Percentiles rank a stretch among this genome's conserved stretches.
Conservation (phyloP, 2,329 filamentous ascomycete species). For the Phaeosphaeriaceae sp. region DNA sequence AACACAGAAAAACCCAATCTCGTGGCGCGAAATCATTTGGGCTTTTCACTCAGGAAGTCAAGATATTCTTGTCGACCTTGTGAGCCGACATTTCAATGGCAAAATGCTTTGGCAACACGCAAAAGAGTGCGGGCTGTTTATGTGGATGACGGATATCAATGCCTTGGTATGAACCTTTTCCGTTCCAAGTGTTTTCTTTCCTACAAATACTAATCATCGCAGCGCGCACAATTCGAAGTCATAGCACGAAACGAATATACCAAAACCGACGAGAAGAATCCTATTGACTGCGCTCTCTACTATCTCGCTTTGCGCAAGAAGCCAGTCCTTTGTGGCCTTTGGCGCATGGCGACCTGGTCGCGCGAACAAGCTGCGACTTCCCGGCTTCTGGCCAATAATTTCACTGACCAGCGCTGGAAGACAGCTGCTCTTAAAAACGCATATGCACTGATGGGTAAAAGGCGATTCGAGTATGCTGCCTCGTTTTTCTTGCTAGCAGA, state of each 20-base stretch:
- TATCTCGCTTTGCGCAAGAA: conserved; percentile 94
- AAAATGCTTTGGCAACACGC: conserved; percentile 85
- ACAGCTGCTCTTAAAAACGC: conserved; percentile 94
- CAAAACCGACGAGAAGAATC: conserved; percentile 84
- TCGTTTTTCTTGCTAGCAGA: conserved; percentile 94
- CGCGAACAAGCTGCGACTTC: conserved; percentile 82
- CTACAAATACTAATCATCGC: background rate
- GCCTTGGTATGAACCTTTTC: conserved; percentile 68
- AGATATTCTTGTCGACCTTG: conserved; percentile 85
- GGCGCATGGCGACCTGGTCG: conserved; percentile 93
- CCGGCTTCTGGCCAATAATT: conserved; percentile 86
- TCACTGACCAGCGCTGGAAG: conserved; percentile 83
- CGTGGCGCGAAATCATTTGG: conserved; percentile 80
- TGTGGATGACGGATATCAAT: conserved; percentile 84
- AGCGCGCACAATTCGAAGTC: conserved; percentile 83
- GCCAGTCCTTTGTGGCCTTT: conserved; percentile 84
- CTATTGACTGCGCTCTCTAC: conserved; percentile 87
- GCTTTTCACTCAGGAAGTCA: conserved; percentile 85
- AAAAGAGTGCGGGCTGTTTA: conserved; percentile 85
- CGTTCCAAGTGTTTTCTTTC: background rate
- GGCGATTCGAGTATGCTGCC: conserved; percentile 91
- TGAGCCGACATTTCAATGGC: conserved; percentile 78
- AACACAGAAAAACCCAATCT: conserved; percentile 67
- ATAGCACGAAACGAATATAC: conserved; percentile 94
- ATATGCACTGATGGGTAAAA: conserved; percentile 89